Evolutionary conservation across 495 filamentous ascomycete genomes (phyloP).

Genomic region (Parathielavia hyrcaniae): DNA sequence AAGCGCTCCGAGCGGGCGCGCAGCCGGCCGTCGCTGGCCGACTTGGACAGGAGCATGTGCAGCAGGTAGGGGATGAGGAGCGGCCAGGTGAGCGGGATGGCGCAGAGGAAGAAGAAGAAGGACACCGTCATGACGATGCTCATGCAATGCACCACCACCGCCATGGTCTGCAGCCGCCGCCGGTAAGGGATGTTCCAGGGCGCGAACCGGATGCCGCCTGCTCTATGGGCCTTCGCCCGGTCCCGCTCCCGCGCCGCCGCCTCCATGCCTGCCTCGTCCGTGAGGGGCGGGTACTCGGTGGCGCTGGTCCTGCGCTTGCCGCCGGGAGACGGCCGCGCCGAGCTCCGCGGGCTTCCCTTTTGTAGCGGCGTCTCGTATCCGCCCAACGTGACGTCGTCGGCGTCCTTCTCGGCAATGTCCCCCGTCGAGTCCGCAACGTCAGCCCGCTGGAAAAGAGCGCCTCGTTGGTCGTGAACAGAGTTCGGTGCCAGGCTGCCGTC

Average conservation of each 20-base stretch:
- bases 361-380: background rate
- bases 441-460: background rate
- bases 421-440: slow-evolving; percentile 17
- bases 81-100: slow-evolving; percentile 87
- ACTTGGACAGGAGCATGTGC: slow-evolving; percentile 72
- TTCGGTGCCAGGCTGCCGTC: background rate
- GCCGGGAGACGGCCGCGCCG: background rate
- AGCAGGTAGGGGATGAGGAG: slow-evolving; percentile 85
- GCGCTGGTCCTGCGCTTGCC: background rate
- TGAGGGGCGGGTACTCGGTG: slow-evolving; percentile 22
- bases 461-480: background rate
- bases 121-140: slow-evolving; percentile 67
- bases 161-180: slow-evolving; percentile 77
- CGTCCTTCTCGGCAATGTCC: slow-evolving; percentile 19
- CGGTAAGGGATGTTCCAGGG: slow-evolving; percentile 80
- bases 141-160: slow-evolving; percentile 81
- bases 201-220: slow-evolving; percentile 63
- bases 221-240: slow-evolving; percentile 18
- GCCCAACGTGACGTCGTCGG: slow-evolving; percentile 14
- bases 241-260: slow-evolving; percentile 20
- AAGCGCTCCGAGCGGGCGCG: slow-evolving; percentile 65
- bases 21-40: slow-evolving; percentile 65
- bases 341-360: background rate
- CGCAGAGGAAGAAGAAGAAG: slow-evolving; percentile 85
- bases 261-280: slow-evolving; percentile 1